These are phyloP conservation scores for Candida tunisiensis DNA, from an alignment of 1,139 yeast species.

Conservation along the genomic window DNA sequence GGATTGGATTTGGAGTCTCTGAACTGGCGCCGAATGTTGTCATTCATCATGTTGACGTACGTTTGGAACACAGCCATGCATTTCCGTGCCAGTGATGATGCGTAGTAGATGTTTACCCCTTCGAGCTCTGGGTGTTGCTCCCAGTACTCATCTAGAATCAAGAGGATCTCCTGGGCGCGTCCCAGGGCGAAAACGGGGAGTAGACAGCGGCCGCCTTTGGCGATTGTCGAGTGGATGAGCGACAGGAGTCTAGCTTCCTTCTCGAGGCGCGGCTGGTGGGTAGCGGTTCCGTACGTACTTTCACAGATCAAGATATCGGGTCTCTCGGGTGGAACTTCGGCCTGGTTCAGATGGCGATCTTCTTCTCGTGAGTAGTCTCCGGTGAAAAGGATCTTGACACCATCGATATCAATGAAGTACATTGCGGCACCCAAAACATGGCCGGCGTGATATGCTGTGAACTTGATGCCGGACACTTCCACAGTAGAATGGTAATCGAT, in stretches of 20 bases:
- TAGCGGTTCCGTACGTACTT: slow-evolving; percentile 95
- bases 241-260: slow-evolving; percentile 71
- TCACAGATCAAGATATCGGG: slow-evolving; percentile 90
- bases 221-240: slow-evolving; percentile 66
- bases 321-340: slow-evolving; percentile 79
- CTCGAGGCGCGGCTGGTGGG: slow-evolving; percentile 80
- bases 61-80: slow-evolving; percentile 98
- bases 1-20: slow-evolving; percentile 71
- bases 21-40: slow-evolving; percentile 61
- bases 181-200: slow-evolving; percentile 95
- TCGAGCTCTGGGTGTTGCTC: slow-evolving; percentile 68
- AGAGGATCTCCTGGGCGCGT: slow-evolving; percentile 81
- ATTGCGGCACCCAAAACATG: slow-evolving; percentile 98
- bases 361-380: slow-evolving; percentile 96
- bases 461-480: slow-evolving; percentile 84
- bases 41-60: slow-evolving; percentile 94
- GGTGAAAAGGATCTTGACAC: slow-evolving; percentile 73
- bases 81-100: slow-evolving; percentile 83
- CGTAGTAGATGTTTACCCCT: slow-evolving; percentile 69
- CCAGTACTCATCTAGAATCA: slow-evolving; percentile 94
- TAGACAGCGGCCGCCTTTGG: slow-evolving; percentile 82
- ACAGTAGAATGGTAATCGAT: slow-evolving; percentile 91
- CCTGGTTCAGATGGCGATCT: slow-evolving; percentile 87
- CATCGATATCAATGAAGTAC: slow-evolving; percentile 92
- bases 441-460: slow-evolving; percentile 98